Conservation (phyloP, 768 basidiomycete genomes). For the Galerina marginata region DNA sequence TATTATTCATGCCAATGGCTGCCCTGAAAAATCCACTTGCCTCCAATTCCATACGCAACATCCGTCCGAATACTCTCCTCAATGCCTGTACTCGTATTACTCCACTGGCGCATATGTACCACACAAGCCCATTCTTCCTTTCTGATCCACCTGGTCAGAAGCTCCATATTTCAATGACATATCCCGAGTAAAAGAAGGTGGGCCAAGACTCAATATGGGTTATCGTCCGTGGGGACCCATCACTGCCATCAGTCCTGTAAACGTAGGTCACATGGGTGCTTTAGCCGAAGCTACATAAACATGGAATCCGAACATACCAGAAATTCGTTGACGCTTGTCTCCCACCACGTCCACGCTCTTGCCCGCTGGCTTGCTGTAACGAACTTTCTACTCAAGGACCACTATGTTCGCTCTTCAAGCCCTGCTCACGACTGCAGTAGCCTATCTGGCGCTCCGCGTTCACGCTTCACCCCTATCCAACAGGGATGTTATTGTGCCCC, state of each 20-base stretch:
- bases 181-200: slow-evolving; percentile 14
- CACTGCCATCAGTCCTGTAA: slow-evolving; percentile 9
- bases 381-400: slow-evolving; percentile 18
- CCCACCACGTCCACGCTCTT: slow-evolving; percentile 24
- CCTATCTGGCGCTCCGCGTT: slow-evolving; percentile 23
- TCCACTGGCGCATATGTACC: too few relatives aligned
- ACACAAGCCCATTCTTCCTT: not conserved
- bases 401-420: slow-evolving; percentile 34
- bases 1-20: too few relatives aligned
- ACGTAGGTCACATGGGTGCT: slow-evolving; percentile 23
- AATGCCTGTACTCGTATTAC: too few relatives aligned
- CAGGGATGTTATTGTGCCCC: slow-evolving; percentile 55
- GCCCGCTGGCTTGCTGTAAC: slow-evolving; percentile 20
- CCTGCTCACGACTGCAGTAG: slow-evolving; percentile 17
- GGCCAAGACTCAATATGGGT: not conserved
- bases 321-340: slow-evolving; percentile 23
- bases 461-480: slow-evolving; percentile 42
- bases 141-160: slow-evolving; percentile 1
- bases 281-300: slow-evolving; percentile 29
- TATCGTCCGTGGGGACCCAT: not conserved
- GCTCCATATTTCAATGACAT: not conserved
- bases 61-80: too few relatives aligned
- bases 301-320: slow-evolving; percentile 25
- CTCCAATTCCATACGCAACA: too few relatives aligned
- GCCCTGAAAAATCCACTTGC: too few relatives aligned